Evolutionary conservation across 805 yeast species (phyloP).

Genomic region (Saturnispora zaruensis): DNA sequence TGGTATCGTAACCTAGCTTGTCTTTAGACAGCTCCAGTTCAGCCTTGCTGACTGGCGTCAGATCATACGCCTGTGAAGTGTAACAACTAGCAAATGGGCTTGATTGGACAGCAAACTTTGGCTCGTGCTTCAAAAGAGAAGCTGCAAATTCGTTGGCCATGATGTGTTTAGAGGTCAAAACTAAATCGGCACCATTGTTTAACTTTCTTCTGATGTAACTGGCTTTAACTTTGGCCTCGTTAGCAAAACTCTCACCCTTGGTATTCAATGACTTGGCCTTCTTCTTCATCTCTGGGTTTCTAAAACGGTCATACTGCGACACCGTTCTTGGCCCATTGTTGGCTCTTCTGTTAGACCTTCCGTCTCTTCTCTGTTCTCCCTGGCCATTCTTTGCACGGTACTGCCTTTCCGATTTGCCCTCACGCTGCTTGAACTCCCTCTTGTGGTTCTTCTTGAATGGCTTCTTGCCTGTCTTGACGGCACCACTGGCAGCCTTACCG

Average conservation of each 20-base stretch:
- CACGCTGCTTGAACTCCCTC: background rate
- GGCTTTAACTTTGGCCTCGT: conserved; percentile 8
- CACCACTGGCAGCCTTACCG: background rate
- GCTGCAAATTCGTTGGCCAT: conserved; percentile 4
- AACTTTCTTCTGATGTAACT: conserved; percentile 13
- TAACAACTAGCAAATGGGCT: conserved; percentile 5
- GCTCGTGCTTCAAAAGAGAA: conserved; percentile 8
- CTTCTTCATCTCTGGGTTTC: conserved; percentile 7
- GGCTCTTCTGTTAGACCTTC: background rate
- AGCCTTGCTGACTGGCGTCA: conserved; percentile 5
- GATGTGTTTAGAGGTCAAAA: conserved; percentile 1
- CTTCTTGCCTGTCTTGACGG: background rate
- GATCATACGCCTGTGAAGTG: background rate
- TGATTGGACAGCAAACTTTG: background rate
- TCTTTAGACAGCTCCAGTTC: conserved; percentile 23
- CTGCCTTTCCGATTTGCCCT: background rate
- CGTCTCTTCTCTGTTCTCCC: conserved; percentile 1
- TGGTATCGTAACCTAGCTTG: conserved; percentile 21
- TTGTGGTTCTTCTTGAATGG: background rate
- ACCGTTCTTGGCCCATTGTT: conserved; percentile 10
- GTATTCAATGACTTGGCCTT: conserved; percentile 6
- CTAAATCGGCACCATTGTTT: background rate
- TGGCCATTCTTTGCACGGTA: conserved; percentile 2
- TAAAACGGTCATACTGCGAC: conserved; percentile 13
- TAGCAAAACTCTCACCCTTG: conserved; percentile 11